Evolutionary conservation across 2,329 filamentous ascomycete genomes (phyloP), one percentile per base, ranked within the genome.

Genomic region (Ascochyta viciae-villosae): DNA sequence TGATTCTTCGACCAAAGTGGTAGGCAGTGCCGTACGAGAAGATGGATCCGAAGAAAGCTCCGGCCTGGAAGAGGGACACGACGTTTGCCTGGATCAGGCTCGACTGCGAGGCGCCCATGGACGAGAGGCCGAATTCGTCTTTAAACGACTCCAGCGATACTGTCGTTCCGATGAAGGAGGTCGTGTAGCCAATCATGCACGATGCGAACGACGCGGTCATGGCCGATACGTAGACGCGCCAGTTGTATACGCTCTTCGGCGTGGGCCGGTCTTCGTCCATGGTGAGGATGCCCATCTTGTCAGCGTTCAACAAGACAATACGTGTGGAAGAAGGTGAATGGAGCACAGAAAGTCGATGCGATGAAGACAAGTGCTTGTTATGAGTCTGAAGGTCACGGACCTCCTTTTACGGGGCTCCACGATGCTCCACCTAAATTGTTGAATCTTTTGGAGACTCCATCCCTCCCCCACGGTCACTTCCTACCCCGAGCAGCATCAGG

Each of bases 11-110:
- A 26, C 90, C 90, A 59, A 88, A 78, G 71, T 83, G 90, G 78
- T 89, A 87, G 27, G 84, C 86, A 31, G 85, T 82, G 8, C 79
- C 81, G 64, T 89, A 92, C 4, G 70, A 71, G 31, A 70, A 70
- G 26, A 74, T 67, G 8, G 87, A 85, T 46, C 91, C 91, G 65
- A 94, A 93, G 78, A 95, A 93, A 57, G 90, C 90, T 56, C 90
- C 90, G 9, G 90, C 91, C 75, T 94, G 91, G 77, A 91, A 93
- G 50, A 89, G 85, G 24, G 88, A 92, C 47, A 92, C 90, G 58
- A 93, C 92, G 73, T 93, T 94, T 66, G 87, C 81, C 67, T 86
- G 87, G 43, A 89, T 78, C 4, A 89, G 75, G 27, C 86, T 82
- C 24, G 87, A 77, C n/a, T 83, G 69, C 3, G 66, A 51, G 0